A percentile compares a stretch with the other conserved stretches of the same genome.
Evolutionary conservation across 768 basidiomycete genomes (phyloP).

Genomic region (Psilocybe subaeruginosa): DNA sequence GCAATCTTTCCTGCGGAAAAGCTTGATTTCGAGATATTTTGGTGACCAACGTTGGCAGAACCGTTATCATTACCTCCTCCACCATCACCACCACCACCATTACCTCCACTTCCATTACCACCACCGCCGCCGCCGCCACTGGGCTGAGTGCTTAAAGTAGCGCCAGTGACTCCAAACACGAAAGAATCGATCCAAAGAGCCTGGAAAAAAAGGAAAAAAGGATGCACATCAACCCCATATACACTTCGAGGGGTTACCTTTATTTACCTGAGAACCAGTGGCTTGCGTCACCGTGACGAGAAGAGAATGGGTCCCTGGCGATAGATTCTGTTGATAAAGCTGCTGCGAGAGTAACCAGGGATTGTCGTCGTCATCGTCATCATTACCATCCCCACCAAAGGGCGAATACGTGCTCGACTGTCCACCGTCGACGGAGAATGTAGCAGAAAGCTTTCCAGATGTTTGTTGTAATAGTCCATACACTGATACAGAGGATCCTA

Average conservation of each 20-base stretch:
- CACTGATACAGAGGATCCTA: not conserved
- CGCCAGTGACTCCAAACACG: not conserved
- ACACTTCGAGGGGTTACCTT: not conserved
- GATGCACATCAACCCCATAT: not conserved
- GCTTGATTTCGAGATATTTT: not conserved
- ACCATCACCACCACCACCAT: no score
- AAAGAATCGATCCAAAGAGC: constrained; percentile 10
- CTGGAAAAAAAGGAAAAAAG: not conserved
- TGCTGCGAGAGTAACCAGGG: constrained; percentile 8
- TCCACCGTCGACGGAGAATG: constrained; percentile 4
- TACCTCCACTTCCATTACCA: no score
- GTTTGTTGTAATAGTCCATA: constrained; percentile 2
- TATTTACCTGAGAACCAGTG: constrained; percentile 3
- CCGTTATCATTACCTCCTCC: no score
- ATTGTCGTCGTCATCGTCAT: not conserved
- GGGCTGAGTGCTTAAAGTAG: not conserved
- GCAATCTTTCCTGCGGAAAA: not conserved
- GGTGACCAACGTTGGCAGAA: not conserved
- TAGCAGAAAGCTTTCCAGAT: not conserved
- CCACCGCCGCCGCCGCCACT: not conserved
- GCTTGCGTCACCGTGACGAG: constrained; percentile 2
- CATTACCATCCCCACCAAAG: constrained; percentile 1
- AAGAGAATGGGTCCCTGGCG: constrained; percentile 5
- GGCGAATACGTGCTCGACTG: not conserved
- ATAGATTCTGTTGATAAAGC: constrained; percentile 6